These are phyloP conservation scores for Rhazya stricta DNA, from an alignment of 257 asterid species.

Conservation along the genomic window DNA sequence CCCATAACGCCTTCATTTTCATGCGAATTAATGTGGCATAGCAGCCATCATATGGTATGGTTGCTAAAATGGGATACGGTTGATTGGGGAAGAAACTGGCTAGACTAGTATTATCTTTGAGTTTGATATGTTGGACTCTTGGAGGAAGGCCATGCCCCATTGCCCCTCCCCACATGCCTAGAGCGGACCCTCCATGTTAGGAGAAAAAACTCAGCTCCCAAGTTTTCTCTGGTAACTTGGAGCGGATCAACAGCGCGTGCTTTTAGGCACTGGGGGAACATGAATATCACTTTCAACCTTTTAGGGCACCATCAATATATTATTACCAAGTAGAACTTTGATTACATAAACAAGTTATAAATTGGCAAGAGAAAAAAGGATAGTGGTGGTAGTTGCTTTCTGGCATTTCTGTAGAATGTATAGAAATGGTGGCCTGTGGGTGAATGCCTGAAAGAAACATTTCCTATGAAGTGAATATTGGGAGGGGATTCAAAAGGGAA, in stretches of 20 bases:
- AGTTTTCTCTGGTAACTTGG: no score
- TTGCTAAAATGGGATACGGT: background rate
- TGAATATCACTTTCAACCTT: no score
- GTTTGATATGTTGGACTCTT: background rate
- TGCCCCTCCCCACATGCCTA: background rate
- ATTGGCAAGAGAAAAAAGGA: no score
- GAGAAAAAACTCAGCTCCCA: background rate
- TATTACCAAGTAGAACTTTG: no score
- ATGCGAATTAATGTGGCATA: slow-evolving; percentile 7
- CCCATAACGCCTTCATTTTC: slow-evolving; percentile 20
- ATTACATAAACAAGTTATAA: no score
- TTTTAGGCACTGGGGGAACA: background rate
- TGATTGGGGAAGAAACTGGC: background rate
- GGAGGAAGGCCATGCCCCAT: background rate
- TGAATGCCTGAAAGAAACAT: no score
- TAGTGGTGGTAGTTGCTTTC: no score
- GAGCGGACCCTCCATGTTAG: background rate
- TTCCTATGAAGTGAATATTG: no score
- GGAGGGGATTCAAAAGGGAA: no score
- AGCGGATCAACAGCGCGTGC: background rate
- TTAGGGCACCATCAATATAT: no score
- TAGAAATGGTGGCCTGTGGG: no score
- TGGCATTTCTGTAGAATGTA: no score
- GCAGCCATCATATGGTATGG: slow-evolving; percentile 6
- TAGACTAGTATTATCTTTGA: background rate